Percentiles rank a stretch among this genome's conserved stretches.
Conservation (phyloP, 2,329 filamentous ascomycete genomes). For the Apiospora hydei region DNA sequence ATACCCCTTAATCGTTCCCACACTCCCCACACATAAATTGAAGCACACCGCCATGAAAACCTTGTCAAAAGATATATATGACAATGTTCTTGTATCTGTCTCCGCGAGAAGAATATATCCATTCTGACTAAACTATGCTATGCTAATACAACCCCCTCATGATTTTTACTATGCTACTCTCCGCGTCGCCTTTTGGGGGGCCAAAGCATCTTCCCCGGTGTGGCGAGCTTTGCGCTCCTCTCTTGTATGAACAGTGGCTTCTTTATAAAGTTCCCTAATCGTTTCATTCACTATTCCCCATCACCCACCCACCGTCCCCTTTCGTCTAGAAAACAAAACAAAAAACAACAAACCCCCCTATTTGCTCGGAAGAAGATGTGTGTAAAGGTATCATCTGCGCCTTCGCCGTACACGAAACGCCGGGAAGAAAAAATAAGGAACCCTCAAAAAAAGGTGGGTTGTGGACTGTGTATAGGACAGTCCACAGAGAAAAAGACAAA, state of each 20-base stretch:
- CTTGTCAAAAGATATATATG: neutral
- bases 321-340: neutral
- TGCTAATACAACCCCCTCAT: constrained; percentile 1
- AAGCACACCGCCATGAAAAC: neutral
- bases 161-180: constrained; percentile 8
- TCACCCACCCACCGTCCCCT: neutral
- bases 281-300: constrained; percentile 10
- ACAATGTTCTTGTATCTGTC: neutral
- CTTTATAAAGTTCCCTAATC: constrained; percentile 14
- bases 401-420: constrained; percentile 24
- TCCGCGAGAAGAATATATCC: constrained; percentile 1
- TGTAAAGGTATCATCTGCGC: constrained; percentile 38
- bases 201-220: neutral
- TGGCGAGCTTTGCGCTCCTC: neutral
- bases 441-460: neutral
- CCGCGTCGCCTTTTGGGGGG: neutral
- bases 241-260: constrained; percentile 4
- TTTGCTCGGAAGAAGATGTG: constrained; percentile 21
- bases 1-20: neutral
- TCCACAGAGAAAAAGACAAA: neutral
- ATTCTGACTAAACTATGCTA: constrained; percentile 20
- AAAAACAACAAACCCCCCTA: constrained; percentile 16
- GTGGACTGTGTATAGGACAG: neutral
- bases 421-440: constrained; percentile 1
- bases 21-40: neutral